These are phyloP conservation scores for Pelargonium myrrhifolium DNA, from an alignment of 441 rosid genomes.

Conservation along the genomic window DNA sequence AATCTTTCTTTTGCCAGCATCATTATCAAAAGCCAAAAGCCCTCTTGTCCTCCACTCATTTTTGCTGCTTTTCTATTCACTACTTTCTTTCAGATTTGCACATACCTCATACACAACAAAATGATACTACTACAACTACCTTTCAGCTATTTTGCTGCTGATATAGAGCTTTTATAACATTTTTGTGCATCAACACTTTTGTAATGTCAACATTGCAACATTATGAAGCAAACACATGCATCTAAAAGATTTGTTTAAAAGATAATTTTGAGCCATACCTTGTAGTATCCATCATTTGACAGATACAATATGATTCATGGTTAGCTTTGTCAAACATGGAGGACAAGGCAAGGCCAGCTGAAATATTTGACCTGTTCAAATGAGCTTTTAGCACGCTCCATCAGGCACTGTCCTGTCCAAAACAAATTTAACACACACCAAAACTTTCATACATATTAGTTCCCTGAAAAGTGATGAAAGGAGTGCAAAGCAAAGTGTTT, in stretches of 20 bases:
- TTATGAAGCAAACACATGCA: not conserved
- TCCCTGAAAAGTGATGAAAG: not conserved
- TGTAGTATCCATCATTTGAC: not conserved
- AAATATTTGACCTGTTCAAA: constrained; percentile 27
- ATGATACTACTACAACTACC: constrained; percentile 1
- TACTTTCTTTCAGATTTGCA: not conserved
- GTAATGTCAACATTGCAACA: not conserved
- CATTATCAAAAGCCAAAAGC: not conserved
- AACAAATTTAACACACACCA: not conserved
- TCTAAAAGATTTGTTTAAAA: not conserved
- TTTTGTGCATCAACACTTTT: not conserved
- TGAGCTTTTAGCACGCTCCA: constrained; percentile 1
- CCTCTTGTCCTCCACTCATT: not conserved
- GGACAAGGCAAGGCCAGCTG: constrained; percentile 19
- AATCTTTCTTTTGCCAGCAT: not conserved
- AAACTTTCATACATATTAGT: not conserved
- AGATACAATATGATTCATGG: not conserved
- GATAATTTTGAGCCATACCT: not conserved
- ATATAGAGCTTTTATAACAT: not conserved
- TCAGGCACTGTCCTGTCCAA: constrained; percentile 12
- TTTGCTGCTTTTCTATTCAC: constrained; percentile 16
- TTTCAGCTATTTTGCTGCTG: not conserved
- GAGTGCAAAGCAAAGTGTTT: not conserved
- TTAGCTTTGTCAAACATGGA: not conserved
- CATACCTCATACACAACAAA: not conserved